These are phyloP conservation scores for Vanrija sp. DNA, from an alignment of 1,284 basidiomycete genomes.

Conservation along the genomic window DNA sequence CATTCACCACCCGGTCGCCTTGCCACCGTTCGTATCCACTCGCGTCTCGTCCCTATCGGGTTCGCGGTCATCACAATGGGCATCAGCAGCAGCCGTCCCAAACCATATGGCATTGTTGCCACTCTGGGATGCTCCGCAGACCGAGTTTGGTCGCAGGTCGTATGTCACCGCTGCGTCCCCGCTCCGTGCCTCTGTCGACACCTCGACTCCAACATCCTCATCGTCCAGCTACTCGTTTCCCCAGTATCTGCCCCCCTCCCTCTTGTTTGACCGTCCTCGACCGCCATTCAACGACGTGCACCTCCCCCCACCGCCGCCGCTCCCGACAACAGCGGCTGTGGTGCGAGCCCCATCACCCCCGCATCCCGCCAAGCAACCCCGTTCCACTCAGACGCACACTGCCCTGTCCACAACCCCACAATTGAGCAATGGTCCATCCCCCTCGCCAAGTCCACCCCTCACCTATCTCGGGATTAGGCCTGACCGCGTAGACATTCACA, in stretches of 20 bases:
- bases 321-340: conserved; percentile 7
- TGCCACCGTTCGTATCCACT: background rate
- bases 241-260: conserved; percentile 5
- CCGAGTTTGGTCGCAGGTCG: conserved; percentile 7
- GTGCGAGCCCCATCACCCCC: conserved; percentile 16
- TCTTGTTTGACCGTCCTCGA: conserved; percentile 10
- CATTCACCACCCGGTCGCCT: conserved; percentile 13
- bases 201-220: background rate
- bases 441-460: conserved; percentile 3
- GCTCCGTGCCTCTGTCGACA: conserved; percentile 8
- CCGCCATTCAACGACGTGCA: conserved; percentile 5
- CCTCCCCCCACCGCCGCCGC: conserved; percentile 20
- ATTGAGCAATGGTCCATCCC: conserved; percentile 1
- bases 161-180: conserved; percentile 7
- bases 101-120: conserved; percentile 5
- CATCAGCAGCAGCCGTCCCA: background rate
- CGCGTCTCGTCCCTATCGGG: conserved; percentile 1
- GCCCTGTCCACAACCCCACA: conserved; percentile 18
- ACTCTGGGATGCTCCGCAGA: conserved; percentile 11
- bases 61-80: background rate
- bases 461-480: conserved; percentile 10
- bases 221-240: conserved; percentile 3
- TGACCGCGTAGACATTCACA: conserved; percentile 3
- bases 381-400: conserved; percentile 20
- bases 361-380: conserved; percentile 16